These are phyloP conservation scores for Podosphaera fusca DNA, from an alignment of 2,329 filamentous ascomycete genomes.

Conservation along the genomic window DNA sequence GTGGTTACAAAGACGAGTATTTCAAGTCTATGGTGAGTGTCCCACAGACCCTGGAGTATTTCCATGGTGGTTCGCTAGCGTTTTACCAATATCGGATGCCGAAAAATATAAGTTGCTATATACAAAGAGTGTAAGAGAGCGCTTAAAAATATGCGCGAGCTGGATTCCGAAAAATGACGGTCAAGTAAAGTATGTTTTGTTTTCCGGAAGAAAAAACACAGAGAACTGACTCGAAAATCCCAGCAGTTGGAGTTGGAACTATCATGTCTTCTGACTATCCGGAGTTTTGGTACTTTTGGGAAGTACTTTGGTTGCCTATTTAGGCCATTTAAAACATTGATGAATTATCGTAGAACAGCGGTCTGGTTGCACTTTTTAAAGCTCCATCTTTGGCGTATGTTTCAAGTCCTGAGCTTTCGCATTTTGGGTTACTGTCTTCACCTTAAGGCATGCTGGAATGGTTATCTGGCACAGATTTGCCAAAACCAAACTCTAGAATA, in stretches of 20 bases:
- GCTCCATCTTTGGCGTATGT: neutral
- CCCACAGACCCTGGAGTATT: constrained; percentile 53
- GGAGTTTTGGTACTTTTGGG: constrained; percentile 1
- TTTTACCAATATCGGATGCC: constrained; percentile 51
- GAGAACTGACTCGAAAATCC: neutral
- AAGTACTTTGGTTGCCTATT: neutral
- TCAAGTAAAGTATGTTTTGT: constrained; percentile 8
- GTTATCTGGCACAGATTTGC: neutral
- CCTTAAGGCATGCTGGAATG: neutral
- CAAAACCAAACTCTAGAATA: neutral
- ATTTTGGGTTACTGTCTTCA: neutral
- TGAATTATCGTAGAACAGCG: neutral
- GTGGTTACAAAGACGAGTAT: constrained; percentile 52
- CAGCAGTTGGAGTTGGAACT: neutral
- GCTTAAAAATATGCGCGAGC: constrained; percentile 58
- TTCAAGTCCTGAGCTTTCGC: neutral
- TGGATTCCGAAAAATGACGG: constrained; percentile 41
- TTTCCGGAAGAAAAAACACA: neutral
- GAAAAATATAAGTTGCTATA: constrained; percentile 59
- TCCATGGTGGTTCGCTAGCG: constrained; percentile 76
- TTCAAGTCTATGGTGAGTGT: constrained; percentile 53
- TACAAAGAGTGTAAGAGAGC: constrained; percentile 53
- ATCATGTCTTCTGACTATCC: neutral
- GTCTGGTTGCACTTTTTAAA: neutral
- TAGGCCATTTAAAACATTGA: neutral